Evolutionary conservation across 2,329 filamentous ascomycete genomes (phyloP), one percentile per base, ranked within the genome.

Genomic region (Penicillium olsonii): DNA sequence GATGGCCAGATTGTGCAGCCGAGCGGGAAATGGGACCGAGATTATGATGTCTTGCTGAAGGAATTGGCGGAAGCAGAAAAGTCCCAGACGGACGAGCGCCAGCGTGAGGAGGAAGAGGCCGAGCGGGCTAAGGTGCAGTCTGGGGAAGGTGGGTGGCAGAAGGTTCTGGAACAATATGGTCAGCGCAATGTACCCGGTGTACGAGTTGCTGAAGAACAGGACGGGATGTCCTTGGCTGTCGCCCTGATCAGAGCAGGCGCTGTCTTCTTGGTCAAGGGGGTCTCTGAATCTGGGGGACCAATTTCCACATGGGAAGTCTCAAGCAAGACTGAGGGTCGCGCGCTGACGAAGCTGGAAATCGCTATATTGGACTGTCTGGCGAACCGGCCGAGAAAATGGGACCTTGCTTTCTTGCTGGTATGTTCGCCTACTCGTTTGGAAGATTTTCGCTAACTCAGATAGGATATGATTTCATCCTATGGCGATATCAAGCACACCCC

Each of bases 401-500:
- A 72, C 56, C 67, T 73, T 20, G 54, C 54, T 31, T 74, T 70
- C 59, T 56, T 72, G 35, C 51, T 73, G 45, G 70, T 74, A 54
- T 54, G 70, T 64, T 41, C 27, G 14, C 4, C 7, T 15, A 11
- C 4, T 9, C 6, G 27, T 26, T n/a, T 40, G 24, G 5, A n/a
- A 20, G 17, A 18, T 15, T 24, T 26, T 47, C 45, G 14, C 42
- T 56, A 20, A 59, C 45, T 31, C 44, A 8, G 8, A 20, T 39
- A 76, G 73, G 69, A 74, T 42, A 73, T 74, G 66, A 69, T 75
- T 9, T 61, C 67, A 22, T 71, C 73, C 17, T 76, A 75, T 54
- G 55, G 66, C 11, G 65, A 72, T 47, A 61, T 75, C 50, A 74
- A 70, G 38, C 63, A 67, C 24, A 69, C 64, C 2, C 61, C 67